Conservation (phyloP, 768 basidiomycete species). For the Leccinum sublutescens region DNA sequence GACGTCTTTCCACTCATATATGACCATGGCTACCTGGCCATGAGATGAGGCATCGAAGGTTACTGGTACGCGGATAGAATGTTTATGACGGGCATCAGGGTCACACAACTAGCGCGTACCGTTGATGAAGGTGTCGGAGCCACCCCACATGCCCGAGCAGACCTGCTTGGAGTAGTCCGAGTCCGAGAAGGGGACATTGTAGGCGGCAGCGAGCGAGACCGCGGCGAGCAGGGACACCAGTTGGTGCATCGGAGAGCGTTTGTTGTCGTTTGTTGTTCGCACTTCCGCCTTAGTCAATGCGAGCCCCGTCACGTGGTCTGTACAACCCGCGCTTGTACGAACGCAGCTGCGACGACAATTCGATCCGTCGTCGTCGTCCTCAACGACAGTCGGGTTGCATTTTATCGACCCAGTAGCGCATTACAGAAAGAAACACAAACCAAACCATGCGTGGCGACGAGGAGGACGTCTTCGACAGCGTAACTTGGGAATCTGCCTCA, state of each 20-base stretch:
- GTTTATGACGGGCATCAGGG: conserved; percentile 18
- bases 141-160: conserved; percentile 95
- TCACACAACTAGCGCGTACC: conserved; percentile 43
- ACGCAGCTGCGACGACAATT: not conserved
- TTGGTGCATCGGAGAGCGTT: conserved; percentile 28
- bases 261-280: conserved; percentile 29
- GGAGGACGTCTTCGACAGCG: conserved; percentile 88
- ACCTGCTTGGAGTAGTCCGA: conserved; percentile 85
- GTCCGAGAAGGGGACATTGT: conserved; percentile 65
- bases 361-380: conserved; percentile 3
- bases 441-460: conserved; percentile 77
- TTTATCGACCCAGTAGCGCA: not conserved
- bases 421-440: not conserved
- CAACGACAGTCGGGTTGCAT: not conserved
- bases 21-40: conserved; percentile 90
- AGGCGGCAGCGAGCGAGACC: conserved; percentile 43
- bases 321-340: not conserved
- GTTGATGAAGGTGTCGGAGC: conserved; percentile 76
- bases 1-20: conserved; percentile 95
- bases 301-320: conserved; percentile 26
- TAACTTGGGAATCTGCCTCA: conserved; percentile 83
- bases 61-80: conserved; percentile 41
- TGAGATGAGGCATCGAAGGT: conserved; percentile 72
- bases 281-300: conserved; percentile 5
- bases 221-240: conserved; percentile 23